Conservation (phyloP, 345 rosid species). For the Lepidium didymum region DNA sequence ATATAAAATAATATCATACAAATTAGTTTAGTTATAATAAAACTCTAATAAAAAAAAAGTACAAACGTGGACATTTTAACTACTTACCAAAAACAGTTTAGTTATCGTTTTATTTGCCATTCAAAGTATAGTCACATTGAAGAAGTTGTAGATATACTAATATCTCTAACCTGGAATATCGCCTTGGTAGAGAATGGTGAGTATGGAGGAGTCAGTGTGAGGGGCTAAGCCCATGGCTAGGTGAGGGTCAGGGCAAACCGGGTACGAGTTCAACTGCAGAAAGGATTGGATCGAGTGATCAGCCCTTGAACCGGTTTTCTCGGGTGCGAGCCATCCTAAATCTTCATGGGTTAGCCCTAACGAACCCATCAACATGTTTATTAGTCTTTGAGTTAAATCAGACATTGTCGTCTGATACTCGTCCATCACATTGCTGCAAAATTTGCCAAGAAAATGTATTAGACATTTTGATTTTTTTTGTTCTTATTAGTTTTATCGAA, state of each 20-base stretch:
- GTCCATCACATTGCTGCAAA: conserved; percentile 33
- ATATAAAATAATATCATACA: no score
- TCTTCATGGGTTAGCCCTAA: conserved; percentile 39
- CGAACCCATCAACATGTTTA: conserved; percentile 31
- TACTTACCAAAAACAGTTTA: no score
- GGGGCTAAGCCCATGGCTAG: conserved; percentile 49
- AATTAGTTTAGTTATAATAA: no score
- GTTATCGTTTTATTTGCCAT: no score
- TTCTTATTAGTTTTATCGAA: background rate
- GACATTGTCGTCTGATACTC: conserved; percentile 32
- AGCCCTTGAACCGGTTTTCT: conserved; percentile 1
- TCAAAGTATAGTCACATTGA: no score
- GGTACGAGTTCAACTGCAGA: conserved; percentile 50
- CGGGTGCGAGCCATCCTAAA: conserved; percentile 26
- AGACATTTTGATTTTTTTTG: background rate
- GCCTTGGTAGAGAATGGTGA: conserved; percentile 39
- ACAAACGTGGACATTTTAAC: no score
- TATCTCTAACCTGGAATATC: conserved; percentile 21
- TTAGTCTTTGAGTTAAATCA: conserved; percentile 27
- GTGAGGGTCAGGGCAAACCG: conserved; percentile 45
- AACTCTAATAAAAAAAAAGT: no score
- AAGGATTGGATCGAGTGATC: conserved; percentile 6
- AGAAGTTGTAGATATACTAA: background rate
- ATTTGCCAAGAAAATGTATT: background rate
- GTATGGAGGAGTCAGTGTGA: conserved; percentile 45